Percentiles rank a stretch among this genome's conserved stretches.
Conservation (phyloP, 202 grass and related monocot genomes). For the Schoenoplectus triqueter region DNA sequence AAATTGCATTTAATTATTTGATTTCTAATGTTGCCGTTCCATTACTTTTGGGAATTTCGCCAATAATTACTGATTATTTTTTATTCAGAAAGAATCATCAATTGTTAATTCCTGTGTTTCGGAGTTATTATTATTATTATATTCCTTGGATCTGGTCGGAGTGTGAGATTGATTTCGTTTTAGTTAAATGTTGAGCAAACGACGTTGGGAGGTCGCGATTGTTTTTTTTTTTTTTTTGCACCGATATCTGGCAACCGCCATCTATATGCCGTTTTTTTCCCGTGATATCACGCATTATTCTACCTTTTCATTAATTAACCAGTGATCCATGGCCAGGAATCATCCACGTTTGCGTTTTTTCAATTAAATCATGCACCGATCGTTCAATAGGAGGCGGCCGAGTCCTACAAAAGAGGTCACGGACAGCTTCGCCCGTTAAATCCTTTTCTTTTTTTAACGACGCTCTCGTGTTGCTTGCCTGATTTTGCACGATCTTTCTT, state of each 20-base stretch:
- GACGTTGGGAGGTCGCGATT: neutral
- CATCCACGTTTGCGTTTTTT: neutral
- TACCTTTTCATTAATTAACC: constrained; percentile 7
- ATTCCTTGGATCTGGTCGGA: constrained; percentile 56
- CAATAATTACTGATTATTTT: constrained; percentile 30
- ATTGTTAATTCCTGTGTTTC: constrained; percentile 30
- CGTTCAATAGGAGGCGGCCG: constrained; percentile 40
- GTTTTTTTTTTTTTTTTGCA: constrained; percentile 5
- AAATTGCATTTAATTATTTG: constrained; percentile 20
- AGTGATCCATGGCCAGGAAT: neutral
- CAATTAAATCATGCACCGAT: constrained; percentile 42
- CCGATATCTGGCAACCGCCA: neutral
- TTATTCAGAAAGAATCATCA: constrained; percentile 23
- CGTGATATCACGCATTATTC: constrained; percentile 22
- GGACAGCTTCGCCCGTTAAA: constrained; percentile 26
- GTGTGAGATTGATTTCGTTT: neutral
- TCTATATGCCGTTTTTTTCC: constrained; percentile 11
- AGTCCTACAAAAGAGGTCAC: constrained; percentile 44
- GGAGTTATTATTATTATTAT: neutral
- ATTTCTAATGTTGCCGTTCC: constrained; percentile 13
- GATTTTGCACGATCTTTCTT: constrained; percentile 26
- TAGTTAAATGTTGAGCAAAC: constrained; percentile 12
- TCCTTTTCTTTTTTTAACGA: constrained; percentile 28
- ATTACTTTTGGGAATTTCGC: neutral
- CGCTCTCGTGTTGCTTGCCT: constrained; percentile 3